A percentile compares a stretch with the other conserved stretches of the same genome.
Conservation (phyloP, 768 basidiomycete species). For the Termitomyces sp. region DNA sequence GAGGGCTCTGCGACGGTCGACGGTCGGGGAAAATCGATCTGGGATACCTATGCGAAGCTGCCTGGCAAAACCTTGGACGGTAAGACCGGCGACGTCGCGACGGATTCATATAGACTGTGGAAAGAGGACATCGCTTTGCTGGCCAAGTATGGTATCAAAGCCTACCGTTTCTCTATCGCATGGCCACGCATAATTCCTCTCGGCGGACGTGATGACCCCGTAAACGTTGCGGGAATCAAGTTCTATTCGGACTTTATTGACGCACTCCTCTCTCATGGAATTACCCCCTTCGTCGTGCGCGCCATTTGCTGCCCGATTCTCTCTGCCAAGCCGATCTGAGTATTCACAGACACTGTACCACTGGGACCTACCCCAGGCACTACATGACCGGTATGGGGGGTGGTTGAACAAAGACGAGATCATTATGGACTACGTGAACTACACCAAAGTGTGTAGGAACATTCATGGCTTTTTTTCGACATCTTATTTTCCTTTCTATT, state of each 20-base stretch:
- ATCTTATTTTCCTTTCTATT: background rate
- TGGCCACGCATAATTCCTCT: conserved; percentile 75
- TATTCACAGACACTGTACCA: conserved; percentile 58
- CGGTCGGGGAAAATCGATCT: conserved; percentile 64
- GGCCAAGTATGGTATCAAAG: conserved; percentile 57
- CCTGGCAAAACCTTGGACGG: conserved; percentile 72
- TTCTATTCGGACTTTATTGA: conserved; percentile 72
- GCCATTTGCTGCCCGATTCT: background rate
- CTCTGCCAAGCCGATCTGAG: background rate
- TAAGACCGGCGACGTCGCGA: conserved; percentile 61
- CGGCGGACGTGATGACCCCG: conserved; percentile 66
- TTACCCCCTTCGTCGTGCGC: conserved; percentile 56
- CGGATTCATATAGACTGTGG: conserved; percentile 67
- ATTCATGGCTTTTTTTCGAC: conserved; percentile 10
- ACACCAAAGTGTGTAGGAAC: conserved; percentile 41
- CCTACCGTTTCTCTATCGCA: conserved; percentile 73
- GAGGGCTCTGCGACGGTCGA: conserved; percentile 60
- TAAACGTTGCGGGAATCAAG: conserved; percentile 64
- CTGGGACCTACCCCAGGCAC: conserved; percentile 75
- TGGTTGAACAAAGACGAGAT: conserved; percentile 74
- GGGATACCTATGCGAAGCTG: conserved; percentile 65
- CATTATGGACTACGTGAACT: conserved; percentile 57
- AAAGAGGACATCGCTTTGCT: conserved; percentile 62
- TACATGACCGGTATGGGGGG: conserved; percentile 70
- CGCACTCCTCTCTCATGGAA: conserved; percentile 54